Evolutionary conservation across 1,139 yeast genomes (phyloP).

Genomic region (Torulaspora globosa): DNA sequence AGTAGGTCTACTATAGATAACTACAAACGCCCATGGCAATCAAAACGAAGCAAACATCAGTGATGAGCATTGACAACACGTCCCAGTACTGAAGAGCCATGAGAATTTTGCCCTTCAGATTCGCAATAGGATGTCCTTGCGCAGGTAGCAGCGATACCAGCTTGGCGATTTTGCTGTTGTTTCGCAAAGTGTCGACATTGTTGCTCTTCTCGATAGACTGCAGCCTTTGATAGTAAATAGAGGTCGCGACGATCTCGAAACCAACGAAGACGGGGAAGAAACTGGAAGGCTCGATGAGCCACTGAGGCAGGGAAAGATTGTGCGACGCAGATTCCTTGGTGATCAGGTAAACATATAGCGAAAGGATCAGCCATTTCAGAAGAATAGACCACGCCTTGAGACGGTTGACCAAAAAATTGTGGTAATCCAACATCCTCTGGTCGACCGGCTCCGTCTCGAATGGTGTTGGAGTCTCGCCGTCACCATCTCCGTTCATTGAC

Average conservation of each 20-base stretch:
- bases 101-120: constrained; percentile 30
- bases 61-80: constrained; percentile 38
- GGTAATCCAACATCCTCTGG: constrained; percentile 29
- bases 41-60: constrained; percentile 42
- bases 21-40: constrained; percentile 39
- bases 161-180: constrained; percentile 31
- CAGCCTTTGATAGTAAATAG: constrained; percentile 35
- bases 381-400: constrained; percentile 33
- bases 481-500: constrained; percentile 22
- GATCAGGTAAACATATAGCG: constrained; percentile 32
- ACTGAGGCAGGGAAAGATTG: constrained; percentile 6
- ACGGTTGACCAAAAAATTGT: constrained; percentile 29
- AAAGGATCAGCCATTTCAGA: constrained; percentile 33
- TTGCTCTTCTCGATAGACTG: constrained; percentile 30
- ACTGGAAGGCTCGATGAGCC: constrained; percentile 26
- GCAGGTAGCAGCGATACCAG: constrained; percentile 35
- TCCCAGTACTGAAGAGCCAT: constrained; percentile 40
- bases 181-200: constrained; percentile 29
- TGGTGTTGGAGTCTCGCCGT: constrained; percentile 11
- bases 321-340: constrained; percentile 3
- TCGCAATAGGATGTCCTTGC: constrained; percentile 33
- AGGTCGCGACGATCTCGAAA: constrained; percentile 37
- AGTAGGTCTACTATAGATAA: constrained; percentile 18
- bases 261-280: constrained; percentile 40
- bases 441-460: constrained; percentile 23